Evolutionary conservation across 2,329 filamentous ascomycete species (phyloP), one percentile per base, ranked within the genome.

Genomic region (Metarhizium album): DNA sequence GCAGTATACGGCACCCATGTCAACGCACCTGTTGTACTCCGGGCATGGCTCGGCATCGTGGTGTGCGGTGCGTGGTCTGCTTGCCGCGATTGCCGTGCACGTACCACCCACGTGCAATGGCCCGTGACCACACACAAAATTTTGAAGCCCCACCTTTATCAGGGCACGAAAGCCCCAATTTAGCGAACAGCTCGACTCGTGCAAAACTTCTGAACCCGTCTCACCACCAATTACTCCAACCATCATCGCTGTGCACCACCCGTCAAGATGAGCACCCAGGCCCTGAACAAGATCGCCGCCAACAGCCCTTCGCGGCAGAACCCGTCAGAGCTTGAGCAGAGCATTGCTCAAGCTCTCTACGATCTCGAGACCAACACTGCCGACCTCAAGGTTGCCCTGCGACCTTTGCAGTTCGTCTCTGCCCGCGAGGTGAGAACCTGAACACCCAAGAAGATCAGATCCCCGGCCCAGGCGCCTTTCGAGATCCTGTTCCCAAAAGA

Each of bases 341-440:
- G 79, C 82, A 94, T 98, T 73, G 93, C 93, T 73, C 87, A 85
- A 76, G 93, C 93, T 78, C 88, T 98, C 62, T 94, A 86, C 81
- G 93, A 98, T 71, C 88, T 98, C 76, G 93, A 98, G 89, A 90
- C 84, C 80, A 96, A 96, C 85, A 95, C 93, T 70, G 80, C 90
- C 73, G 93, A 98, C 78, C 87, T 98, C 78, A 95, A 91, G 87
- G 83, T 82, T 69, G 86, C 90, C 65, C 86, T 98, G 71, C 86
- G 93, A 71, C 93, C 93, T 74, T 85, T 98, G 76, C 93, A 98
- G 83, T 90, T 98, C 76, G 88, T 94, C 74, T 95, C 88, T 78
- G 93, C 93, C 73, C 89, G 90, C 76, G 93, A 98, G 91, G 93
- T 98, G 86, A 90, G 90, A 84, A 72, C 67, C 58, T 67, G 62